Base-by-base conservation (phyloP, 2,329 filamentous ascomycete species). In the Aspergillus quadrilineatus region DNA sequence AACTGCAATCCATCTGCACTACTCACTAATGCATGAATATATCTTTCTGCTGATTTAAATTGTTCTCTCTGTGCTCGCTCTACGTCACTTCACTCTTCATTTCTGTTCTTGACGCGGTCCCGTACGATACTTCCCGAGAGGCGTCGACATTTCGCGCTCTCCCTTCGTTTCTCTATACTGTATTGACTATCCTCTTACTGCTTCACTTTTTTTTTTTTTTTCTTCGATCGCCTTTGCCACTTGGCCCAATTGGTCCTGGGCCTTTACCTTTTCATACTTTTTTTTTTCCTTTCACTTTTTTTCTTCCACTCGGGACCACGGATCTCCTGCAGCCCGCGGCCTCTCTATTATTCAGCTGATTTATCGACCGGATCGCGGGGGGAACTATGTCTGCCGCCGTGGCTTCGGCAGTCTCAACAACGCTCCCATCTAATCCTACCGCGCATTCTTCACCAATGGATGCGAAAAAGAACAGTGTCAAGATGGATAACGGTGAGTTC, bases 391-490 rank as follows among this genome's bases (percentile, higher is more conserved):
- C 75, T 66, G 71, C 74, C 64, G 70, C 69, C 44, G 71, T 76
- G 58, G 71, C 72, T 62, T 65, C 70, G 54, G 68, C 69, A 54
- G 65, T 66, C 48, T 71, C 75, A 47, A 68, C 69, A 61, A 67
- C 63, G 52, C 61, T 63, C 60, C 47, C 59, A 30, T 51, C 59
- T 60, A 64, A 65, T 61, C 61, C 69, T 50, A 64, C 57, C 49
- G 66, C 62, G 59, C 69, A 67, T 58, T 73, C 71, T 56, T 68
- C 74, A 50, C 68, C 74, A 63, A 77, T 78, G 73, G 76, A 78
- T 61, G 67, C 70, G 54, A 77, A 76, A 63, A 77, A 74, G 61
- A 68, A 67, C 53, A 62, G 62, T 32, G 55, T 71, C 53, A 71
- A 76, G 56, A 65, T 67, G 63, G 73, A 76, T n/a, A 47, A 47